Evolutionary conservation across 2,329 filamentous ascomycete species (phyloP), one percentile per base, ranked within the genome.

Genomic region (Fusarium caatingaense): DNA sequence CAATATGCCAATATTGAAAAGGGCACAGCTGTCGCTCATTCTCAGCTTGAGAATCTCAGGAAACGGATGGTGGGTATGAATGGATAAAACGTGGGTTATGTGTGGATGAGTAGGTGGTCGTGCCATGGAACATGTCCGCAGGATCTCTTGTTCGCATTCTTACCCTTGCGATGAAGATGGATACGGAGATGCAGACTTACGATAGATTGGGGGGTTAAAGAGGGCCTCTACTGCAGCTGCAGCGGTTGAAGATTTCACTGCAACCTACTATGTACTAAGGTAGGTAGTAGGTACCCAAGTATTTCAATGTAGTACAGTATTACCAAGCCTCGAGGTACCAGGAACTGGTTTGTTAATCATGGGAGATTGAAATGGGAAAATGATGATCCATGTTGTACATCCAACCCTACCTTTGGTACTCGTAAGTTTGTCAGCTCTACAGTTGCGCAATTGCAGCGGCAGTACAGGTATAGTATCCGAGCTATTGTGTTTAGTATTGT

Each of bases 101-200:
- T 56, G 60, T 69, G 68, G 64, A 61, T 61, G 55, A 47, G 65
- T 59, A 23, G 42, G 44, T 60, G 47, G 37, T 49, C 50, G 21
- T 70, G 56, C 59, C 59, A 68, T 70, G 67, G 67, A 65, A 71
- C 58, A 71, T 53, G 42, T 42, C 53, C 20, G 30, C 57, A 58
- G 63, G 53, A 65, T 68, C 58, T 55, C 55, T 56, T 42, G 49
- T 64, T 71, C 37, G 63, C 55, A 56, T 64, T 47, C 55, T 64
- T 30, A 27, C 40, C 53, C 45, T 62, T 57, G 45, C 27, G 44
- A 55, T 57, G 34, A 41, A 58, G 25, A 71, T 64, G 63, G 57
- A 49, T 34, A 64, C 40, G 18, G 37, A 47, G 37, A 44, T 61
- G 21, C 10, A 58, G 45, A 46, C 40, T 45, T 47, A 32, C 40